phyloP scores from a whole-genome alignment of 140 eudicot genomes.

The Bidens hawaiensis region DNA sequence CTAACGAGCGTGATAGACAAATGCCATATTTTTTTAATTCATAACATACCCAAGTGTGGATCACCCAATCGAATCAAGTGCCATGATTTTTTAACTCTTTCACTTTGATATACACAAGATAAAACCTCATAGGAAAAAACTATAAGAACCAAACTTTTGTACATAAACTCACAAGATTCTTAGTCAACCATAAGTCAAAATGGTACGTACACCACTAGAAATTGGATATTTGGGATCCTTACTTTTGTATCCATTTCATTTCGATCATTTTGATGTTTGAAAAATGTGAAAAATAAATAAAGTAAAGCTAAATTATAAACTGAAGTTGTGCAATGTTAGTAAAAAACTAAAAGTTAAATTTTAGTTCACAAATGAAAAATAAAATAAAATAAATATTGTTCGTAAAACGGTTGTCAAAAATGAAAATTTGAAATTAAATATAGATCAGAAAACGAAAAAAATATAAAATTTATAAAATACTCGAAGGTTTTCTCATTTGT shows the following conservation, averaged over 20 bases:
- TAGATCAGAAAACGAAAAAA: too few species aligned
- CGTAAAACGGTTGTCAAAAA: too few species aligned
- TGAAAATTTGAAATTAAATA: too few species aligned
- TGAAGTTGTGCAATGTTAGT: too few species aligned
- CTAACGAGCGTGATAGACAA: too few species aligned
- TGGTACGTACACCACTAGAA: not conserved
- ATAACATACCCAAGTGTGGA: not conserved
- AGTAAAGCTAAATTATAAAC: not conserved
- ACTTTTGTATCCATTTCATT: not conserved
- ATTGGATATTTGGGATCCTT: not conserved
- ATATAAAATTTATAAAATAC: too few species aligned
- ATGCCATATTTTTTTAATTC: too few species aligned
- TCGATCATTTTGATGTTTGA: not conserved
- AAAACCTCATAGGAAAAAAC: slow-evolving; percentile 7
- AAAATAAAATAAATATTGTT: too few species aligned
- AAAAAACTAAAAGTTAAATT: too few species aligned
- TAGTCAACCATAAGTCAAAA: not conserved
- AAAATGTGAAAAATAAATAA: too few species aligned
- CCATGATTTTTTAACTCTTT: not conserved
- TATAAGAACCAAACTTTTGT: not conserved
- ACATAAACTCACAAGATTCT: not conserved
- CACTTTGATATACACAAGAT: not conserved
- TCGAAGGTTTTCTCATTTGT: too few species aligned
- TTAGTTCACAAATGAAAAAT: too few species aligned
- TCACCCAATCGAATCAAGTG: not conserved